phyloP scores from a whole-genome alignment of 2,329 filamentous ascomycete species.

The Thielaviopsis ethacetica region DNA sequence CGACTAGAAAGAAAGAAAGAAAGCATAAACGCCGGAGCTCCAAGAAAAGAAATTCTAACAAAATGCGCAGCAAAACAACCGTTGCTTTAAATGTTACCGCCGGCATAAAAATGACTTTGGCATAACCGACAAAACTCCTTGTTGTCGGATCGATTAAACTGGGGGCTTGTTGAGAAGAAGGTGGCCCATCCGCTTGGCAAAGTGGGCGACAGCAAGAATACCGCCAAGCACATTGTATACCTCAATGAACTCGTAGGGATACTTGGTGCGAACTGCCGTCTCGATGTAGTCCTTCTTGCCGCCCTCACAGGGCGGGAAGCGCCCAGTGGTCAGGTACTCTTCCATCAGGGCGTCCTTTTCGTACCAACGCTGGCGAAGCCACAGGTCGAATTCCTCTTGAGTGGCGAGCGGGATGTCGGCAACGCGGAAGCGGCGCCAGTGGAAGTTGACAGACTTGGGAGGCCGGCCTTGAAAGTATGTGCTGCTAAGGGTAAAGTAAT shows the following conservation, averaged over 20 bases:
- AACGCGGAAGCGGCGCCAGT: conserved; percentile 77
- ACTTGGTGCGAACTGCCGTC: conserved; percentile 9
- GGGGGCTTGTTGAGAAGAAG: background rate
- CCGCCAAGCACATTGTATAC: conserved; percentile 11
- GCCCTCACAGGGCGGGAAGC: conserved; percentile 43
- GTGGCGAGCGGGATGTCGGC: conserved; percentile 66
- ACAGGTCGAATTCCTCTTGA: conserved; percentile 59
- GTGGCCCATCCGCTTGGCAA: conserved; percentile 3
- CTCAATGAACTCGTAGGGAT: conserved; percentile 10
- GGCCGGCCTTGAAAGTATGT: conserved; percentile 80
- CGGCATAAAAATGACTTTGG: background rate
- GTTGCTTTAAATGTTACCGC: background rate
- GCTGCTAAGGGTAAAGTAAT: conserved; percentile 71
- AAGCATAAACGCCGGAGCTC: background rate
- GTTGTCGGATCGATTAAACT: background rate
- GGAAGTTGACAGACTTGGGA: conserved; percentile 90
- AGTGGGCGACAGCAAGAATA: conserved; percentile 2
- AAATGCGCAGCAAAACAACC: background rate
- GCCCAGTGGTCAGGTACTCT: conserved; percentile 58
- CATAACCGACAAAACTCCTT: background rate
- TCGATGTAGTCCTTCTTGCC: conserved; percentile 12
- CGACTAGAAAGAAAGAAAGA: background rate
- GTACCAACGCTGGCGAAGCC: conserved; percentile 75
- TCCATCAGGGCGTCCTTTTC: conserved; percentile 87
- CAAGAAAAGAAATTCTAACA: background rate